Conservation (phyloP, 768 basidiomycete genomes). For the Russula olivacea region DNA sequence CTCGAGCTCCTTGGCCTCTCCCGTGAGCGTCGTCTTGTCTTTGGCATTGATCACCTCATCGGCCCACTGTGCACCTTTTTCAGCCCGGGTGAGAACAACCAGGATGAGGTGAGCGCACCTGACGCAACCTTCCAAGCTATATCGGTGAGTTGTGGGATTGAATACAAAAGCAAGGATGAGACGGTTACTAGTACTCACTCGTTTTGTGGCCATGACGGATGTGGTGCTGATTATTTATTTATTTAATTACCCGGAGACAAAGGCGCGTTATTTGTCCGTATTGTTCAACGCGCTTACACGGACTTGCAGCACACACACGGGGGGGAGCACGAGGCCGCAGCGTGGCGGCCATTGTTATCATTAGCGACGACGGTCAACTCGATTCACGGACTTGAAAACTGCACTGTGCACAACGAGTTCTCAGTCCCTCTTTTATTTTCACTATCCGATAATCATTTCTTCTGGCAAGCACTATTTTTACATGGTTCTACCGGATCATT, state of each 20-base stretch:
- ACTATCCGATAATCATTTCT: background rate
- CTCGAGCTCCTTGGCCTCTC: slow-evolving; percentile 78
- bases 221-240: background rate
- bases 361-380: slow-evolving; percentile 5
- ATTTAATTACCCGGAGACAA: background rate
- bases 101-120: slow-evolving; percentile 41
- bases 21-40: slow-evolving; percentile 72
- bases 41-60: slow-evolving; percentile 82
- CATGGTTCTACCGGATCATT: background rate
- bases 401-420: background rate
- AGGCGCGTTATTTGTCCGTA: slow-evolving; percentile 19
- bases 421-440: background rate
- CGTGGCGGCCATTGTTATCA: background rate
- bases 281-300: background rate
- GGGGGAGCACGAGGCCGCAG: background rate
- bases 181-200: slow-evolving; percentile 5
- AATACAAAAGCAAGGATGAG: background rate
- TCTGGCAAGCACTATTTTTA: background rate
- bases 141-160: background rate
- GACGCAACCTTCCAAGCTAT: slow-evolving; percentile 72
- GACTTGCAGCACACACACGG: background rate
- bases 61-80: slow-evolving; percentile 56
- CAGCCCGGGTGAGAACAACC: slow-evolving; percentile 10
- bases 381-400: background rate
- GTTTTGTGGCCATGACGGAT: slow-evolving; percentile 15